Evolutionary conservation across 2,329 filamentous ascomycete species (phyloP).

Genomic region (Diaporthe citrichinensis): DNA sequence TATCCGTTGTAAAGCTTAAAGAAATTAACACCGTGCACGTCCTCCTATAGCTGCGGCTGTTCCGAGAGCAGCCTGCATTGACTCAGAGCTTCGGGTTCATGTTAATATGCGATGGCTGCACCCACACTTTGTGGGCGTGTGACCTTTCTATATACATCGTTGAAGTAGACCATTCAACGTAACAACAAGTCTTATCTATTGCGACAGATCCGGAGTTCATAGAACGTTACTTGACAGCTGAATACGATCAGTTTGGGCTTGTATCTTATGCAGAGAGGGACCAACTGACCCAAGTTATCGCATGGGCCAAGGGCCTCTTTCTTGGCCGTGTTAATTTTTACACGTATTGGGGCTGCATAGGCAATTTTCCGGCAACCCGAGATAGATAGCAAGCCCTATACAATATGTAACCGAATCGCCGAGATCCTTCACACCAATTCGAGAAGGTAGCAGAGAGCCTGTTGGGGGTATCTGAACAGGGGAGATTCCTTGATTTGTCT

Average conservation of each 20-base stretch:
- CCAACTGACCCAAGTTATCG: background rate
- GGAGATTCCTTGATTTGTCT: background rate
- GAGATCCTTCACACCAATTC: background rate
- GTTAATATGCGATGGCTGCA: background rate
- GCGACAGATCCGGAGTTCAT: background rate
- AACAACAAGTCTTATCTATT: background rate
- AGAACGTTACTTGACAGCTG: background rate
- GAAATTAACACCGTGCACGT: constrained; percentile 12
- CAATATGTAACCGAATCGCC: background rate
- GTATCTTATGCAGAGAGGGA: background rate
- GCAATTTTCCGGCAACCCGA: background rate
- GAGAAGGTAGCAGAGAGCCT: background rate
- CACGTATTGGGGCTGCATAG: background rate
- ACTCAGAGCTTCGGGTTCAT: background rate
- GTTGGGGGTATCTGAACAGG: background rate
- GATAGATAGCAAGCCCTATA: background rate
- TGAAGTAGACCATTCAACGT: background rate
- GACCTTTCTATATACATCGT: background rate
- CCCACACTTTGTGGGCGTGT: too few relatives aligned
- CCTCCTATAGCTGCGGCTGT: background rate
- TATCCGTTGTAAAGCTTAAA: background rate
- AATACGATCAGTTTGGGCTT: background rate
- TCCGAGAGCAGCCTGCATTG: background rate
- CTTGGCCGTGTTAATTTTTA: background rate
- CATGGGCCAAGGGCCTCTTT: background rate